Base-by-base conservation (phyloP, 2,329 filamentous ascomycete species). In the Clonostachys solani region DNA sequence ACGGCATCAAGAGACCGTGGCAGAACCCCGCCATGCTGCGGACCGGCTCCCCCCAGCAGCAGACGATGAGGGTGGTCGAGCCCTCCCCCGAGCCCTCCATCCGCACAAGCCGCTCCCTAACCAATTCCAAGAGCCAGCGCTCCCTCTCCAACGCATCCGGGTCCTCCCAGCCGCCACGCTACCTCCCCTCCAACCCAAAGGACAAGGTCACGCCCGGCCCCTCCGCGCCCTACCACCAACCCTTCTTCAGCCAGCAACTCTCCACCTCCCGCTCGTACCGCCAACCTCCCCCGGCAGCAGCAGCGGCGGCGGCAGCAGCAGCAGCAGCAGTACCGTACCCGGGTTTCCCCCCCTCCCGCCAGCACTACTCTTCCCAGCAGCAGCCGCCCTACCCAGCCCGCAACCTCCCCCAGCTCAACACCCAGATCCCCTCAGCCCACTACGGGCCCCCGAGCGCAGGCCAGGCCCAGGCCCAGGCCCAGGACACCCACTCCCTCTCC, bases 31-130 rank as follows among this genome's bases (percentile, higher is more conserved):
- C 41, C 45, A 51, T 42, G 47, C 37, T 34, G 16, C 12, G 7
- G 36, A 38, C 36, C 15, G 36, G 36, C 36, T n/a, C 38, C 65
- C 63, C 6, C 63, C 64, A 3, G 65, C 64, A 63, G 6, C 63
- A 65, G 1, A 69, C 65, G 10, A 61, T 71, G 60, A 61, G 67
- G 12, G 51, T 68, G 8, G 64, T 69, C 33, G 54, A 61, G n/a
- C 60, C 65, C 3, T 65, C 66, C 2, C 64, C 61, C 1, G 58
- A 60, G 33, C 56, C 59, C 10, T 56, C 60, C 16, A 52, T 53
- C 44, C 49, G 54, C 45, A 54, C 57, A 34, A 45, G 52, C 12
- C 53, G 17, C 19, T 58, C 36, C 15, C 23, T 29, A 9, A 29
- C 60, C 16, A 53, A 54, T 43, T 49, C 54, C 43, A 54, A 56